phyloP scores from a whole-genome alignment of 257 asterid species.

The Leonotis leonurus region DNA sequence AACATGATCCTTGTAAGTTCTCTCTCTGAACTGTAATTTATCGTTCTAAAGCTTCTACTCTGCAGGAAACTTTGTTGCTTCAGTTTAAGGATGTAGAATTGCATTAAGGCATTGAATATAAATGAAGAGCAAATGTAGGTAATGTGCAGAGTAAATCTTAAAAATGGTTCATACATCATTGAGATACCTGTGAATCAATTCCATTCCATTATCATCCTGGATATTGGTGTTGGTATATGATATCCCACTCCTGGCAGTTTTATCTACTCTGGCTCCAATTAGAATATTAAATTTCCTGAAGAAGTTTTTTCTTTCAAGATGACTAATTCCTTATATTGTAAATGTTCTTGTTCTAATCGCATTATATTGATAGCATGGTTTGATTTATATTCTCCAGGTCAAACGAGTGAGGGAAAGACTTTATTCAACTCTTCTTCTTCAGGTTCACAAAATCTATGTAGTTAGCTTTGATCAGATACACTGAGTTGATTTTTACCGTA shows the following conservation, averaged over 20 bases:
- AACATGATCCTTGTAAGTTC: slow-evolving; percentile 91
- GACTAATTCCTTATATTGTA: not conserved
- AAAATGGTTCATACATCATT: slow-evolving; percentile 1
- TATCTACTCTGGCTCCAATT: not conserved
- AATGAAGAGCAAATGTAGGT: not conserved
- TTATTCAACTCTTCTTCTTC: slow-evolving; percentile 77
- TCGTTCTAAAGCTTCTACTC: not conserved
- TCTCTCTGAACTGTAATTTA: not conserved
- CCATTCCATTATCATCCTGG: slow-evolving; percentile 1
- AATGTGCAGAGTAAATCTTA: too few species aligned
- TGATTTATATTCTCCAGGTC: slow-evolving; percentile 51
- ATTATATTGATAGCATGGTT: slow-evolving; percentile 3
- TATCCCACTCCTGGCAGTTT: not conserved
- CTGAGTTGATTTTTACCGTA: slow-evolving; percentile 5
- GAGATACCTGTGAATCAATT: slow-evolving; percentile 6
- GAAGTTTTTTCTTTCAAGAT: not conserved
- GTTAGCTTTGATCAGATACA: not conserved
- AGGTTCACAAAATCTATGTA: slow-evolving; percentile 40
- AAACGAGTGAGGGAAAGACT: slow-evolving; percentile 82
- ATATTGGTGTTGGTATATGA: slow-evolving; percentile 1
- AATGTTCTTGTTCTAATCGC: not conserved
- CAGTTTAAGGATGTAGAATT: not conserved
- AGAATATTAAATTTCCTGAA: not conserved
- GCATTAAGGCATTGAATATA: not conserved
- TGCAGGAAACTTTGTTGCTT: slow-evolving; percentile 5